A percentile compares a stretch with the other conserved stretches of the same genome.
Conservation (phyloP, 2,329 filamentous ascomycete genomes). For the Clarireedia paspali region DNA sequence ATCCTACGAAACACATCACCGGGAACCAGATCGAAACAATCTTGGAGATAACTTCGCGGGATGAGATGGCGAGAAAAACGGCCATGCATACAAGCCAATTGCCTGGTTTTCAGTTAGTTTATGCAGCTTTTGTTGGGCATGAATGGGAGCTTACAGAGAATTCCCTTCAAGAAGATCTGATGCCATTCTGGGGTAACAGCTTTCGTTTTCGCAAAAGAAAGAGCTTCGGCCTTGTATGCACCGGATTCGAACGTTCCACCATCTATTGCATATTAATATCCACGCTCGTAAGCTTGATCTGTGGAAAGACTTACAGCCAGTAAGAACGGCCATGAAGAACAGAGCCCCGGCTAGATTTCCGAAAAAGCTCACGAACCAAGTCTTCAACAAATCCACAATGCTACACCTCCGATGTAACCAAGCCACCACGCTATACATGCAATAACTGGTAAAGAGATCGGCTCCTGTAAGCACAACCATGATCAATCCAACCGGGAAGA, state of each 20-base stretch:
- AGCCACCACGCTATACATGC: conserved; percentile 36
- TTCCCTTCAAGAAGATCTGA: conserved; percentile 45
- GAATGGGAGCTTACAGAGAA: conserved; percentile 34
- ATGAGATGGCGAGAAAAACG: conserved; percentile 40
- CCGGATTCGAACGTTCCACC: conserved; percentile 38
- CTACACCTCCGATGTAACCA: conserved; percentile 35
- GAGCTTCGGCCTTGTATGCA: conserved; percentile 37
- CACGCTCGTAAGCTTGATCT: neutral
- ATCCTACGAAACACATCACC: conserved; percentile 45
- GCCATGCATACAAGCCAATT: conserved; percentile 53
- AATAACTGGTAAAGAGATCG: conserved; percentile 38
- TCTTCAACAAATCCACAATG: conserved; percentile 25
- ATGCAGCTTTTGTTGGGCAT: neutral
- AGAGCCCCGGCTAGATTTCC: conserved; percentile 42
- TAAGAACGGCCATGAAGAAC: conserved; percentile 40
- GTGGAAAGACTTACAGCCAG: conserved; percentile 35
- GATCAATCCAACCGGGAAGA: conserved; percentile 42
- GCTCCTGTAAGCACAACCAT: conserved; percentile 42
- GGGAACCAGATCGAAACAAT: conserved; percentile 50
- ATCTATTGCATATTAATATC: conserved; percentile 26
- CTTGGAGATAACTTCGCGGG: conserved; percentile 44
- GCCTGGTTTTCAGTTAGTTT: conserved; percentile 9
- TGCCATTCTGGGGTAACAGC: conserved; percentile 41
- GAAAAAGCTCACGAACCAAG: conserved; percentile 40
- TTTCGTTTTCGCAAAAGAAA: conserved; percentile 41